These are phyloP conservation scores for Blumeria graminis DNA, from an alignment of 2,329 filamentous ascomycete species.

Conservation along the genomic window DNA sequence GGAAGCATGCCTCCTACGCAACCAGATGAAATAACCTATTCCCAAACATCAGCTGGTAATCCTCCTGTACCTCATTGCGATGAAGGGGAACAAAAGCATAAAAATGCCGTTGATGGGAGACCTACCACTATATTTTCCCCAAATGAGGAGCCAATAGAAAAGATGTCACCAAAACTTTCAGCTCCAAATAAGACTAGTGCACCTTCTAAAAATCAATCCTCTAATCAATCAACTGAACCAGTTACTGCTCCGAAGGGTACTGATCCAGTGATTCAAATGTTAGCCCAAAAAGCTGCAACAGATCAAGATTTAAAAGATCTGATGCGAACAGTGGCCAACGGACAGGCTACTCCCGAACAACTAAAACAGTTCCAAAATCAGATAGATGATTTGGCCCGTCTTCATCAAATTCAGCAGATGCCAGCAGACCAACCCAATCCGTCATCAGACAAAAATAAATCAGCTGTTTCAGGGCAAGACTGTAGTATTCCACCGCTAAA, in stretches of 20 bases:
- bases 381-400: slow-evolving; percentile 50
- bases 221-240: slow-evolving; percentile 1
- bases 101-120: neutral
- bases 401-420: slow-evolving; percentile 34
- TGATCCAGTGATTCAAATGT: slow-evolving; percentile 62
- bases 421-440: slow-evolving; percentile 17
- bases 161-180: neutral
- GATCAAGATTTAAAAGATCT: slow-evolving; percentile 50
- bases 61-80: slow-evolving; percentile 7
- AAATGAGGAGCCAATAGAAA: too few relatives aligned
- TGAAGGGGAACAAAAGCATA: neutral
- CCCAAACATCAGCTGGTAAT: neutral
- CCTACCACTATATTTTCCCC: too few relatives aligned
- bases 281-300: slow-evolving; percentile 51
- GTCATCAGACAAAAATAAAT: neutral
- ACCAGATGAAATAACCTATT: slow-evolving; percentile 5
- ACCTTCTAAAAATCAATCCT: slow-evolving; percentile 3
- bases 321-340: slow-evolving; percentile 64
- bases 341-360: slow-evolving; percentile 45
- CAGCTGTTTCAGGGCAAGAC: too few relatives aligned
- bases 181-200: slow-evolving; percentile 2
- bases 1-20: slow-evolving; percentile 32
- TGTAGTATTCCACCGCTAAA: too few relatives aligned
- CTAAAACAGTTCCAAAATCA: slow-evolving; percentile 55
- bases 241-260: slow-evolving; percentile 16